Base-by-base conservation (phyloP, 2,329 filamentous ascomycete species). In the Paraconiothyrium sp. region DNA sequence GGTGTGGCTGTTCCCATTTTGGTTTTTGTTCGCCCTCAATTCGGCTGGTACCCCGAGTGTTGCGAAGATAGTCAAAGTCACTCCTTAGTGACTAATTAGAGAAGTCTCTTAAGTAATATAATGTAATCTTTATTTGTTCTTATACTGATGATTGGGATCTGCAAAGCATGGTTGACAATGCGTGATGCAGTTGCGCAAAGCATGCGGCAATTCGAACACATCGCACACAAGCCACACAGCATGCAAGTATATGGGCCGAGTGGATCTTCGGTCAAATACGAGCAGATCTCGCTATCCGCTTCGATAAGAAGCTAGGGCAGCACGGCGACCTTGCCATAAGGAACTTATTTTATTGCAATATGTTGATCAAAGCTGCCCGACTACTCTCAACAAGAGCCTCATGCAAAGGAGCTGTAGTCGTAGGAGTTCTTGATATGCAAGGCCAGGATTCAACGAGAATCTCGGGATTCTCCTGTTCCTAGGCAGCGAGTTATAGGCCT, bases 11-110 rank as follows among this genome's bases (percentile, higher is more conserved):
- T 86, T 2, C 85, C 85, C 0, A 0, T 85, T 82, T 66, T 88
- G 83, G 77, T 83, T 84, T 73, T 68, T 88, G 8, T 88, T 87
- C 70, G 84, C 80, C 0, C 74, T 84, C n/a, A 73, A 83, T 58
- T 63, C 72, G 4, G 67, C 67, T 3, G 84, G 84, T 0, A 80
- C 81, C 1, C 84, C 84, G 0, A 84, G 82, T 63, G 62, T 83
- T 3, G 82, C 79, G 0, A 80, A 79, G 69, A 82, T 78, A 1
- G 68, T 84, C 14, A 76, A 77, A 69, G 59, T 73, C n/a, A 67
- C 64, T n/a, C 10, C 55, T 3, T 57, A 43, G 37, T 41, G 10
- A 30, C 3, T 20, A 1, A 2, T 10, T 47, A 3, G 41, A 34
- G 34, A 6, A 9, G 1, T 24, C 30, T 37, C 7, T 14, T 37